Base-by-base conservation (phyloP, 352 stramenopile genomes). In the Globisporangium paroecandrum region DNA sequence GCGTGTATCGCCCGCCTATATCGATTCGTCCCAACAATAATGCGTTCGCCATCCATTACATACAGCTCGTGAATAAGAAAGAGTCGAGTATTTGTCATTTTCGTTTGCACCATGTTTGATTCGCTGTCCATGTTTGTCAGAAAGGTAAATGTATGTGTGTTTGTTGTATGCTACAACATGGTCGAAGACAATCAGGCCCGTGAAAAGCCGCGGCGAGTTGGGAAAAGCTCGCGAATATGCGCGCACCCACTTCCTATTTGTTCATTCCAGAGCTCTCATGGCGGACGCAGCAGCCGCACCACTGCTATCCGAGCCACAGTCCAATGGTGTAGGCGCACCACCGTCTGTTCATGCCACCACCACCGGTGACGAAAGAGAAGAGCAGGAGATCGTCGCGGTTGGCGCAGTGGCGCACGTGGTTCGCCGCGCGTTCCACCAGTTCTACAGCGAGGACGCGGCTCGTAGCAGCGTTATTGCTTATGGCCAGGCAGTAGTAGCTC, bases 371-470 rank as follows among this genome's bases (percentile, higher is more conserved):
- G 27, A 20, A 13, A 66, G 12, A 18, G 38, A 85, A 32, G 81
- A 89, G 47, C 66, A 80, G 10, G 83, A 91, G 58, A 77, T 89
- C 58, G 84, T 91, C 10, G 84, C 84, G 0, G 83, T 94, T 15
- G 86, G 86, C 29, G 86, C 86, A 4, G 76, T 91, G 53, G 80
- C 82, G 0, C 85, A 94, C 60, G 86, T 94, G 36, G 74, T 94
- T 24, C 80, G 79, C 12, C 84, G 86, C 15, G 82, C 84, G n/a
- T 94, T 94, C 67, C 79, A 72, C 43, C 27, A 76, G 1, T 91
- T 91, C 51, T 94, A 89, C 59, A 25, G 32, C 18, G 54, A 64
- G 4, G 29, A 7, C 13, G 38, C 51, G 38, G 41, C 51, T 12
- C 25, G 25, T 5, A 47, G 24, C 24, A 22, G 54, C 38, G 22